Percentiles rank a stretch among this genome's conserved stretches.
These are phyloP conservation scores for Gossypium aridum DNA, from an alignment of 441 rosid genomes.

Conservation along the genomic window DNA sequence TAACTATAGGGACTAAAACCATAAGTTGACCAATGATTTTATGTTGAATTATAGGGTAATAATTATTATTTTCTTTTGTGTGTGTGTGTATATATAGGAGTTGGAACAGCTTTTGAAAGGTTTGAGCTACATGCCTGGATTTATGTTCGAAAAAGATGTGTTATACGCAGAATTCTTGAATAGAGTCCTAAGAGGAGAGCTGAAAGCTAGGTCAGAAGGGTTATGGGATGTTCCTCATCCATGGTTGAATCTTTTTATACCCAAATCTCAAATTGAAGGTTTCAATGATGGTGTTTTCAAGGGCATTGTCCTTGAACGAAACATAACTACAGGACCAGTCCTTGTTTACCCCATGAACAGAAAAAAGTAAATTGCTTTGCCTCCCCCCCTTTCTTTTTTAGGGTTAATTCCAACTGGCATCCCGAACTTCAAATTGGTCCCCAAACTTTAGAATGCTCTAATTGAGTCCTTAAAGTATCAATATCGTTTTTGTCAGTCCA, in stretches of 20 bases:
- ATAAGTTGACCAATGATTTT: neutral
- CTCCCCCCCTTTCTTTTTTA: neutral
- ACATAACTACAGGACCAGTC: conserved; percentile 59
- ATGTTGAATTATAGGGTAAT: neutral
- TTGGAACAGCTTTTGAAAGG: conserved; percentile 32
- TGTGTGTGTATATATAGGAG: conserved; percentile 29
- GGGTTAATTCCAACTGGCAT: neutral
- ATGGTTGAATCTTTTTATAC: conserved; percentile 81
- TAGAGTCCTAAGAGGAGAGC: conserved; percentile 70
- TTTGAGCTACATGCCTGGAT: conserved; percentile 36
- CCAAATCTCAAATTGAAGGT: conserved; percentile 52
- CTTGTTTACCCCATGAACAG: conserved; percentile 81
- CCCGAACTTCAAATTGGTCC: neutral
- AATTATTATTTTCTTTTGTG: neutral
- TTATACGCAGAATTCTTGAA: conserved; percentile 59
- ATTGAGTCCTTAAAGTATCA: neutral
- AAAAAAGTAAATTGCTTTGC: conserved; percentile 41
- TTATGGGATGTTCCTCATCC: conserved; percentile 98
- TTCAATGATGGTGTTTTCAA: conserved; percentile 64
- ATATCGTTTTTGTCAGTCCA: neutral
- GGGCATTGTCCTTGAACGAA: conserved; percentile 52
- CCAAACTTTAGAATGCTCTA: neutral
- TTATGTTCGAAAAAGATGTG: conserved; percentile 51
- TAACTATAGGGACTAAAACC: neutral
- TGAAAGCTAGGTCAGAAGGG: conserved; percentile 51